phyloP scores from a whole-genome alignment of 805 yeast genomes.

The Torulaspora maleeae region DNA sequence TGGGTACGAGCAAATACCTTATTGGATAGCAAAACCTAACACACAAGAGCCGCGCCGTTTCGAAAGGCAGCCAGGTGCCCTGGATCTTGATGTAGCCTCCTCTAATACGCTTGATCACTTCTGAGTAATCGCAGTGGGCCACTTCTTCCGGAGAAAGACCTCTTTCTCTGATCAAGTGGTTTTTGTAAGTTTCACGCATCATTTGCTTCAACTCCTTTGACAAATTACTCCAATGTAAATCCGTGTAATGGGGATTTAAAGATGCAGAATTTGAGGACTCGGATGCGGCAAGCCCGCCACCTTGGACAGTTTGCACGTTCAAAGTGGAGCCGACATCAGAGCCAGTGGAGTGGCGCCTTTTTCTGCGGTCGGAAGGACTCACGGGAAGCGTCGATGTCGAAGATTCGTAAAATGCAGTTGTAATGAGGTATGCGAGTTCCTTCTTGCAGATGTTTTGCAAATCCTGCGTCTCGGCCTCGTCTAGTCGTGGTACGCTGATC shows the following conservation, averaged over 20 bases:
- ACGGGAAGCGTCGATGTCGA: not conserved
- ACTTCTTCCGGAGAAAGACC: slow-evolving; percentile 14
- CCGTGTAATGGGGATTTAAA: slow-evolving; percentile 19
- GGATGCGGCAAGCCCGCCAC: too few species aligned
- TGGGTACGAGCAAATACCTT: slow-evolving; percentile 68
- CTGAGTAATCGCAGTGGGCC: slow-evolving; percentile 17
- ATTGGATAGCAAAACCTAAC: slow-evolving; percentile 72
- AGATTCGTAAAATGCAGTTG: slow-evolving; percentile 23
- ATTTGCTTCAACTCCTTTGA: slow-evolving; percentile 20
- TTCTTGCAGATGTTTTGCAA: slow-evolving; percentile 12
- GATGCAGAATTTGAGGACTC: not conserved
- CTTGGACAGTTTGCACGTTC: not conserved
- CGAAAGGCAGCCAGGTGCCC: slow-evolving; percentile 87
- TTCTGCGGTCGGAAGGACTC: slow-evolving; percentile 7
- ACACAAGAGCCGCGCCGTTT: slow-evolving; percentile 63
- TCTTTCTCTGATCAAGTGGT: slow-evolving; percentile 10
- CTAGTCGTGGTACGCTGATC: slow-evolving; percentile 13
- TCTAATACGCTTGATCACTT: slow-evolving; percentile 56
- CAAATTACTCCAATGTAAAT: slow-evolving; percentile 33
- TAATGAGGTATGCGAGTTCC: slow-evolving; percentile 20
- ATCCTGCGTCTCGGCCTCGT: slow-evolving; percentile 2
- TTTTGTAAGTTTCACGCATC: slow-evolving; percentile 16
- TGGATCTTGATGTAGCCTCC: slow-evolving; percentile 91
- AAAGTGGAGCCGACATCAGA: not conserved
- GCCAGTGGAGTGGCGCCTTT: slow-evolving; percentile 12